Base-by-base conservation (phyloP, 305 asterid species). In the Fraxinus platypoda region DNA sequence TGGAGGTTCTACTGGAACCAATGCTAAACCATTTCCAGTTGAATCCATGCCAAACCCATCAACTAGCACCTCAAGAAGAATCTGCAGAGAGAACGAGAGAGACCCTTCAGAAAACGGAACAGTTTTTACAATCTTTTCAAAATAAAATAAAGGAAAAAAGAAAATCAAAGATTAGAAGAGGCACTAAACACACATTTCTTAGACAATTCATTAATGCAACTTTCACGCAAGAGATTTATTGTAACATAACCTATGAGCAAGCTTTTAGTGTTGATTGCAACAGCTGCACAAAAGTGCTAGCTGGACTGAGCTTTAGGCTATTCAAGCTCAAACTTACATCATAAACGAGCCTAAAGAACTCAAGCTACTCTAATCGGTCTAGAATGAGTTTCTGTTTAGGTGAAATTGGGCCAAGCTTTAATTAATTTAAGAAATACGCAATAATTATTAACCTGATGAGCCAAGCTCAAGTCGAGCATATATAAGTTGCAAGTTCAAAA, bases 1-100 rank as follows among this genome's bases (percentile, higher is more conserved):
- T 82, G 80, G 46, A 54, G 97, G 97, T 86, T 94, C 98, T 28
- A 91, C 91, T 9, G 98, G 91, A 77, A 96, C 97, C 86, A 93
- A 81, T 15, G 97, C 94, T 84, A 96, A 76, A 84, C 91, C 92
- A 85, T 94, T 92, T 71, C 98, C 99, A 1, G 96, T 91, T 33
- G 97, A 93, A 87, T 94, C 97, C 88, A 84, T 88, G 85, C 88
- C 93, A 87, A 75, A 87, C 76, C 88, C 90, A 91, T 91, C 91
- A 83, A 41, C 81, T 78, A 87, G 90, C 87, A 91, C 91, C 90
- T 95, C 98, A 80, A 95, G 92, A 84, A 95, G 97, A 88, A 95
- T 90, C 99, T 95, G 84, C 64, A 89, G 79, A 70, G 83, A 76
- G 43, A 82, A 35, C 78, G 81, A 71, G 34, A 26, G 26, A 13